phyloP scores from a whole-genome alignment of 1,284 basidiomycete species.

The Malassezia caprae region DNA sequence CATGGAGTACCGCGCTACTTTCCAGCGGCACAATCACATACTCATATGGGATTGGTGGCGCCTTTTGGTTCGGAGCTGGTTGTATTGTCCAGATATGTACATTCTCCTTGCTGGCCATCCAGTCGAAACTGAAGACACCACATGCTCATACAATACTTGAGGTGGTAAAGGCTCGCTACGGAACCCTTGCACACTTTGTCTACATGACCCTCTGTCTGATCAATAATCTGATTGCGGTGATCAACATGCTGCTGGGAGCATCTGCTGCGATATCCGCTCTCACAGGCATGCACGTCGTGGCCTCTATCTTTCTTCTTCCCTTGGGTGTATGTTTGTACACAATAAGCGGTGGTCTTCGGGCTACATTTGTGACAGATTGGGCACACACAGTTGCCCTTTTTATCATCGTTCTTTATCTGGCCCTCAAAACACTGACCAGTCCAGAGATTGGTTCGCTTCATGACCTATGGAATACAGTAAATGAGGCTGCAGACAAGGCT shows the following conservation, averaged over 20 bases:
- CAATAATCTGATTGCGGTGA: constrained; percentile 37
- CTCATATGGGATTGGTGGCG: constrained; percentile 38
- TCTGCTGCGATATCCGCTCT: constrained; percentile 33
- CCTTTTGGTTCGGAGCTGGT: constrained; percentile 33
- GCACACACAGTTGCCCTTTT: constrained; percentile 34
- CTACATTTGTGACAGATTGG: constrained; percentile 37
- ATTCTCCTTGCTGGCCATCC: constrained; percentile 35
- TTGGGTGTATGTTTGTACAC: constrained; percentile 36
- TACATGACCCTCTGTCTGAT: constrained; percentile 39
- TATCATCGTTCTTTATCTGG: constrained; percentile 30
- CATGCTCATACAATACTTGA: constrained; percentile 42
- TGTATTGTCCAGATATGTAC: constrained; percentile 36
- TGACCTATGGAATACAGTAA: constrained; percentile 30
- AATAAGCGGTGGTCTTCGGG: constrained; percentile 32
- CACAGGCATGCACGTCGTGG: constrained; percentile 37
- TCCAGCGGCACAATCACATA: constrained; percentile 31
- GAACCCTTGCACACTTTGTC: constrained; percentile 29
- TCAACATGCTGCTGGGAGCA: constrained; percentile 40
- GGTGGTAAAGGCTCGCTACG: constrained; percentile 34
- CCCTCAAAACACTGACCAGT: constrained; percentile 32
- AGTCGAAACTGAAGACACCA: constrained; percentile 13
- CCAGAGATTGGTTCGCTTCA: constrained; percentile 16
- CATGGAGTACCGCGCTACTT: constrained; percentile 38
- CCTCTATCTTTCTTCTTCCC: constrained; percentile 33
- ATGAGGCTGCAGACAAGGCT: constrained; percentile 3